Conservation (phyloP, 495 filamentous ascomycete species). For the Xylaria bambusicola region DNA sequence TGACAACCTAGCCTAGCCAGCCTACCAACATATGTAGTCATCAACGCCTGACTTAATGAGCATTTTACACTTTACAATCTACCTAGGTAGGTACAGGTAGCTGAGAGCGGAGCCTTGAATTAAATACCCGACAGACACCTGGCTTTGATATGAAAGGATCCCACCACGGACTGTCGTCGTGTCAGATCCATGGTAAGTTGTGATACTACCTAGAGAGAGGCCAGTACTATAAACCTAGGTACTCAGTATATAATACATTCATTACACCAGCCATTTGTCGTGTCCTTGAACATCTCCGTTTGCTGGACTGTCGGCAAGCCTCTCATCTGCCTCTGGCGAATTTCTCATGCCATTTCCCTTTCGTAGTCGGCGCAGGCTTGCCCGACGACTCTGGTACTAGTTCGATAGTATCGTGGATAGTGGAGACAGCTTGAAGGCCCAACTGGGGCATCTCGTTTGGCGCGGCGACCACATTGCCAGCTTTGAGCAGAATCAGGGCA, state of each 20-base stretch:
- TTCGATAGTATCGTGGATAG: constrained; percentile 75
- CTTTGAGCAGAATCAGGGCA: constrained; percentile 69
- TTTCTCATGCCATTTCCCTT: constrained; percentile 87
- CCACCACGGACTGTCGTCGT: no score
- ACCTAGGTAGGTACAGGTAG: no score
- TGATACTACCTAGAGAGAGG: no score
- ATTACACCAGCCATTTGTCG: neutral
- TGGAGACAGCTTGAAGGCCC: constrained; percentile 63
- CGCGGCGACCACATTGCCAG: constrained; percentile 32
- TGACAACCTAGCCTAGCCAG: no score
- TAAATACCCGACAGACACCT: no score
- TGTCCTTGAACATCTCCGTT: neutral
- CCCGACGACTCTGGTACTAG: constrained; percentile 46
- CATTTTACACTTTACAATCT: no score
- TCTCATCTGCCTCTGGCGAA: constrained; percentile 57
- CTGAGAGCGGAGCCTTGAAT: neutral
- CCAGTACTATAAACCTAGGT: no score
- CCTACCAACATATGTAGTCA: no score
- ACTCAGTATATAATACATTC: neutral
- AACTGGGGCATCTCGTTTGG: constrained; percentile 35
- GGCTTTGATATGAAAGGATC: no score
- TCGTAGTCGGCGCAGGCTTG: constrained; percentile 46
- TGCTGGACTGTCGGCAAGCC: neutral
- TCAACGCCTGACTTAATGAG: no score
- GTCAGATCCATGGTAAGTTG: no score